These are phyloP conservation scores for Thermomyces lanuginosus DNA, from an alignment of 2,329 filamentous ascomycete genomes.

Conservation along the genomic window DNA sequence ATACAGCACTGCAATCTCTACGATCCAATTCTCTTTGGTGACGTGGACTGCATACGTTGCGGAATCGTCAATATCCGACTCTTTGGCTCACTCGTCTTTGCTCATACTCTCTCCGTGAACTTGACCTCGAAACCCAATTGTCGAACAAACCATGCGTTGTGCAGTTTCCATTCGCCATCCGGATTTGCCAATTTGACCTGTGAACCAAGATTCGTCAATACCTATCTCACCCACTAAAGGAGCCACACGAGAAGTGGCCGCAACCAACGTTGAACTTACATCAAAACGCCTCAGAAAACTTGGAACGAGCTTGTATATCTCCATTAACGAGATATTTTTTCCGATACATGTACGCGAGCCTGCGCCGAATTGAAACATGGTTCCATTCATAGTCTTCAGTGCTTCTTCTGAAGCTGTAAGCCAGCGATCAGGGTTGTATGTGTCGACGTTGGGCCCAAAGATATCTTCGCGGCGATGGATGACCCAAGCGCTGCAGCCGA, in stretches of 20 bases:
- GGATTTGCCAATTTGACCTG: constrained; percentile 3
- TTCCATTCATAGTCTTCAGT: constrained; percentile 7
- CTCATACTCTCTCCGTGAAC: constrained; percentile 3
- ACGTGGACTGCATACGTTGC: too few relatives aligned
- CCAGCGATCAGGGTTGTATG: constrained; percentile 22
- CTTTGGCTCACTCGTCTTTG: too few relatives aligned
- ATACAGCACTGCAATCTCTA: too few relatives aligned
- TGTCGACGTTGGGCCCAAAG: constrained; percentile 52
- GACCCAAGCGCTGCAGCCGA: constrained; percentile 62
- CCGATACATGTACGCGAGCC: constrained; percentile 38
- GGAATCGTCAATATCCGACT: too few relatives aligned
- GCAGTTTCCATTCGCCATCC: constrained; percentile 3
- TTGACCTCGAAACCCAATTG: constrained; percentile 1
- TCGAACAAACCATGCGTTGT: constrained; percentile 3
- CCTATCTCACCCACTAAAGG: too few relatives aligned
- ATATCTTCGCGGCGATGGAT: constrained; percentile 51
- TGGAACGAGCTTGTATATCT: constrained; percentile 16
- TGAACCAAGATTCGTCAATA: too few relatives aligned
- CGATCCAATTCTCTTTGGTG: too few relatives aligned
- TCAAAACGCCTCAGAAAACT: constrained; percentile 35
- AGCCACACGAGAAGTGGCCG: too few relatives aligned
- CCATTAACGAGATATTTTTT: constrained; percentile 15
- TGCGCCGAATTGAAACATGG: constrained; percentile 10
- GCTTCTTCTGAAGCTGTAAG: constrained; percentile 1
- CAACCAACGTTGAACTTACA: constrained; percentile 6